phyloP scores from a whole-genome alignment of 768 basidiomycete species.

The Nidularia sp. region DNA sequence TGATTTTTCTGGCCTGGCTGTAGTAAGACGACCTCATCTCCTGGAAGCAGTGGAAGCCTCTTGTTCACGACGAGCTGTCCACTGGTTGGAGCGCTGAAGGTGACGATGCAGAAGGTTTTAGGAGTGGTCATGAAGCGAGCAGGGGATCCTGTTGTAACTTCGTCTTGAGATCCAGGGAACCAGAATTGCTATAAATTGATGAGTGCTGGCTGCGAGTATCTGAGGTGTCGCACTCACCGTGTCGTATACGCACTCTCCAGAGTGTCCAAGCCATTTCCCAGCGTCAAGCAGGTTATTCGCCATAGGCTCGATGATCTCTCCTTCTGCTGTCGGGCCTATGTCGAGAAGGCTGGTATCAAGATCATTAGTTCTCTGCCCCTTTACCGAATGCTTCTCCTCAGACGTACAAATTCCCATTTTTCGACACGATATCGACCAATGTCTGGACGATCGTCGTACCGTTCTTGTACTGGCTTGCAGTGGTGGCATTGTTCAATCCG shows the following conservation, averaged over 20 bases:
- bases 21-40: slow-evolving; percentile 40
- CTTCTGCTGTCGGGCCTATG: slow-evolving; percentile 52
- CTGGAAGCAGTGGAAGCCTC: slow-evolving; percentile 35
- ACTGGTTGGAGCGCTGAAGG: slow-evolving; percentile 29
- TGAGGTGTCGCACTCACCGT: slow-evolving; percentile 30
- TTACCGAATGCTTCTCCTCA: no score
- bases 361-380: no score
- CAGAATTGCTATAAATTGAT: no score
- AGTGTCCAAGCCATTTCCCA: slow-evolving; percentile 46
- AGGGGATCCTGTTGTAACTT: slow-evolving; percentile 5
- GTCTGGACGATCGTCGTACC: slow-evolving; percentile 44
- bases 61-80: slow-evolving; percentile 30
- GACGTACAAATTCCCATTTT: slow-evolving; percentile 58
- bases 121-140: slow-evolving; percentile 46
- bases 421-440: slow-evolving; percentile 54
- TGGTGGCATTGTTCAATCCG: slow-evolving; percentile 40
- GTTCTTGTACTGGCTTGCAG: slow-evolving; percentile 41
- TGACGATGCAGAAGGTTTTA: slow-evolving; percentile 46
- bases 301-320: slow-evolving; percentile 47
- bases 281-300: slow-evolving; percentile 42
- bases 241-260: slow-evolving; percentile 48
- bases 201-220: no score
- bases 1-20: slow-evolving; percentile 13
- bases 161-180: no score
- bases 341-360: slow-evolving; percentile 36